Evolutionary conservation across 768 basidiomycete species (phyloP).

Genomic region (Gautieria morchelliformis): DNA sequence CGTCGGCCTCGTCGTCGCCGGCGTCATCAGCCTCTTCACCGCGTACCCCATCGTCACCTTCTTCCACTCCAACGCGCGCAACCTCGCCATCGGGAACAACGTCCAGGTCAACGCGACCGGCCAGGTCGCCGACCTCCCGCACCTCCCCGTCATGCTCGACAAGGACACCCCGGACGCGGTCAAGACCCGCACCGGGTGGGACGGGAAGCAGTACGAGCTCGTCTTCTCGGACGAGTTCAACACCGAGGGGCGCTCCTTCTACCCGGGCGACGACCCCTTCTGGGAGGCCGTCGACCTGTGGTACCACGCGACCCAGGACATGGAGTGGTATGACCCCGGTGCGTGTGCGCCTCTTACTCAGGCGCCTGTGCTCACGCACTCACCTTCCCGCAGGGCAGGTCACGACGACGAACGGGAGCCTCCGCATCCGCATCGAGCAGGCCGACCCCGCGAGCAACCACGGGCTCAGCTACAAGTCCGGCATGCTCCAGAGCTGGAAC

Average conservation of each 20-base stretch:
- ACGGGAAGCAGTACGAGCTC: conserved; percentile 57
- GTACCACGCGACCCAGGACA: conserved; percentile 61
- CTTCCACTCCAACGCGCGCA: conserved; percentile 23
- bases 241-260: conserved; percentile 57
- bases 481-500: conserved; percentile 86
- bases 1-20: conserved; percentile 49
- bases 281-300: conserved; percentile 69
- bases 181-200: conserved; percentile 56
- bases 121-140: conserved; percentile 48
- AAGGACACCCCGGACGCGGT: conserved; percentile 52
- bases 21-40: conserved; percentile 66
- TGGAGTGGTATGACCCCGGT: conserved; percentile 68
- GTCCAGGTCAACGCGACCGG: conserved; percentile 58
- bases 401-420: conserved; percentile 53
- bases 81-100: conserved; percentile 48
- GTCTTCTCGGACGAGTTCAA: conserved; percentile 85
- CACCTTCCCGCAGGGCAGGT: neutral
- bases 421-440: conserved; percentile 62
- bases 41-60: conserved; percentile 67
- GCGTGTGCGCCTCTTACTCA: no score
- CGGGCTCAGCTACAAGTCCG: conserved; percentile 43
- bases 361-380: neutral
- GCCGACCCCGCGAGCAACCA: conserved; percentile 34
- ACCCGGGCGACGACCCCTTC: conserved; percentile 57
- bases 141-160: conserved; percentile 60